Percentiles rank a stretch among this genome's conserved stretches.
phyloP scores from a whole-genome alignment of 257 asterid species.

The Nicotiana noctiflora region DNA sequence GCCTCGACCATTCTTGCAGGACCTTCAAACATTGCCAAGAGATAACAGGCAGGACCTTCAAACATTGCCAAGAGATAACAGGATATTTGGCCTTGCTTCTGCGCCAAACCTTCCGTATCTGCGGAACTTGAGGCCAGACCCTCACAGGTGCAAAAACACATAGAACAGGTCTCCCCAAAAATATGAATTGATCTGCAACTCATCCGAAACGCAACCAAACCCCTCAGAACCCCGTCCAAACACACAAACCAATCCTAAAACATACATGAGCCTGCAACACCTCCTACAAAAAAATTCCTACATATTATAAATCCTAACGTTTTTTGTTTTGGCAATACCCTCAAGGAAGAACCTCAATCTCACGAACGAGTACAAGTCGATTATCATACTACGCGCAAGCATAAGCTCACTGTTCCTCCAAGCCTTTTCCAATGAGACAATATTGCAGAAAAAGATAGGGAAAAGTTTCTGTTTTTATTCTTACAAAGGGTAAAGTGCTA shows the following conservation, averaged over 20 bases:
- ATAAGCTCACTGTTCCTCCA: neutral
- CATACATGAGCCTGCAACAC: neutral
- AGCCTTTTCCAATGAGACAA: neutral
- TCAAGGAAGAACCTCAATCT: no score
- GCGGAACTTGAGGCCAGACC: no score
- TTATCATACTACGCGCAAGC: neutral
- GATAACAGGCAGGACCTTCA: neutral
- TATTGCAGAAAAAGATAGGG: neutral
- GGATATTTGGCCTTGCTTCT: neutral
- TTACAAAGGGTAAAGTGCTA: neutral
- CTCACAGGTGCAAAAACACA: no score
- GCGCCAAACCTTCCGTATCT: no score
- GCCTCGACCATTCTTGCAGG: neutral
- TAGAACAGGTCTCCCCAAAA: no score
- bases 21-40: neutral
- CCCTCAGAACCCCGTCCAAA: no score
- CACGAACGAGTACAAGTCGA: neutral
- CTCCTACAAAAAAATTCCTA: neutral
- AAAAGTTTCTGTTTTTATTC: neutral
- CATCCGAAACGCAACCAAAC: no score
- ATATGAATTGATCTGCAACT: no score
- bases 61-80: neutral
- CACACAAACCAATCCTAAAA: neutral
- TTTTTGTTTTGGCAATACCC: no score
- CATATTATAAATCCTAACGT: no score